Percentiles rank a stretch among this genome's conserved stretches.
These are phyloP conservation scores for Spinacia oleracea DNA, from an alignment of 179 eudicot genomes.

Conservation along the genomic window DNA sequence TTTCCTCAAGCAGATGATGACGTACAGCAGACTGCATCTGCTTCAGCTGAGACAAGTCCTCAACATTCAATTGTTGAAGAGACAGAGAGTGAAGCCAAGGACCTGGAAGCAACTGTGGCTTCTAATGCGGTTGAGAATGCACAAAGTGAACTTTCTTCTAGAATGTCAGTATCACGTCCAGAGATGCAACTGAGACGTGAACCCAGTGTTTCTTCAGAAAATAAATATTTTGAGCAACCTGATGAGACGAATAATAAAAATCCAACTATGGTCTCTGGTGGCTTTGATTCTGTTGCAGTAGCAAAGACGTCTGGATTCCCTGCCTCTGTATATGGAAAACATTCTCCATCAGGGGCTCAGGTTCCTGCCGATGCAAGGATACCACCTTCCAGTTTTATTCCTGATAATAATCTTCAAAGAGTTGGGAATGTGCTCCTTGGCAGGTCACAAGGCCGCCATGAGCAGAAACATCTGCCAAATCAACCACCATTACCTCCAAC, in stretches of 20 bases:
- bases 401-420: conserved; percentile 47
- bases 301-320: conserved; percentile 42
- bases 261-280: conserved; percentile 30
- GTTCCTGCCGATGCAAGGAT: conserved; percentile 46
- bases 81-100: conserved; percentile 69
- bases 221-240: conserved; percentile 49
- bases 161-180: conserved; percentile 74
- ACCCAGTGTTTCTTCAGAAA: conserved; percentile 75
- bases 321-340: conserved; percentile 38
- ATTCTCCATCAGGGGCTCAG: conserved; percentile 39
- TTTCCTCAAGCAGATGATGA: conserved; percentile 87
- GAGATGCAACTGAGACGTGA: conserved; percentile 71
- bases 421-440: conserved; percentile 34
- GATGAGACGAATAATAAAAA: conserved; percentile 45
- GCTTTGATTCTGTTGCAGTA: conserved; percentile 40
- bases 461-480: conserved; percentile 50
- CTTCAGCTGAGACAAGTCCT: conserved; percentile 58
- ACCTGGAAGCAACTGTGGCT: conserved; percentile 49
- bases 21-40: conserved; percentile 52
- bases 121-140: conserved; percentile 57
- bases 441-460: conserved; percentile 46
- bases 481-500: conserved; percentile 97
- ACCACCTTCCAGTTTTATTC: conserved; percentile 37
- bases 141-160: conserved; percentile 75
- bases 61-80: conserved; percentile 92